Evolutionary conservation across 2,329 filamentous ascomycete species (phyloP).

Genomic region (Pseudogymnoascus sp.): DNA sequence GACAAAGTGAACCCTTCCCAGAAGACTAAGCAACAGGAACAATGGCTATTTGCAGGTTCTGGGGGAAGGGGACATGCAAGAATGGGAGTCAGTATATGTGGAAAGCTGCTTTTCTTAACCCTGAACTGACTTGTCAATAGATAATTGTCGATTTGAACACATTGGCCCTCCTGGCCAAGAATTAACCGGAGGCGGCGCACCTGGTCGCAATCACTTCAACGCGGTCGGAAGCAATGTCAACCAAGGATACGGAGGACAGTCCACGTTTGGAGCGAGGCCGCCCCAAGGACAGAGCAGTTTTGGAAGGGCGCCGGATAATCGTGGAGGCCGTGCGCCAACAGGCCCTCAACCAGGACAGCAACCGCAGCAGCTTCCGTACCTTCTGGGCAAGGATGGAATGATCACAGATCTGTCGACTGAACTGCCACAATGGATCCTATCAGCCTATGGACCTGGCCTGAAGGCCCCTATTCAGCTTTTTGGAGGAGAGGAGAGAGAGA

Average conservation of each 20-base stretch:
- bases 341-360: slow-evolving; percentile 3
- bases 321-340: slow-evolving; percentile 10
- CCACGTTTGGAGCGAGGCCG: slow-evolving; percentile 9
- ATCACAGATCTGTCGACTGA: slow-evolving; percentile 60
- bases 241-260: slow-evolving; percentile 6
- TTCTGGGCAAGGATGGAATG: slow-evolving; percentile 41
- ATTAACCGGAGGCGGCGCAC: background rate
- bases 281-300: slow-evolving; percentile 14
- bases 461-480: slow-evolving; percentile 77
- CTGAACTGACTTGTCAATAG: slow-evolving; percentile 27
- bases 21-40: slow-evolving; percentile 34
- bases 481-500: slow-evolving; percentile 68
- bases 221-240: slow-evolving; percentile 16
- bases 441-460: slow-evolving; percentile 70
- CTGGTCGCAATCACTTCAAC: slow-evolving; percentile 13
- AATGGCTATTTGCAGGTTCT: slow-evolving; percentile 46
- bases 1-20: background rate
- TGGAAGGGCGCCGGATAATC: background rate
- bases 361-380: slow-evolving; percentile 18
- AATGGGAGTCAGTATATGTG: slow-evolving; percentile 45
- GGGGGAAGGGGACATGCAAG: slow-evolving; percentile 54
- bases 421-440: slow-evolving; percentile 75
- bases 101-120: background rate
- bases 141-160: slow-evolving; percentile 46
- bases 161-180: slow-evolving; percentile 10